Evolutionary conservation across 2,329 filamentous ascomycete genomes (phyloP), one percentile per base, ranked within the genome.

Genomic region (Dissoconium aciculare): DNA sequence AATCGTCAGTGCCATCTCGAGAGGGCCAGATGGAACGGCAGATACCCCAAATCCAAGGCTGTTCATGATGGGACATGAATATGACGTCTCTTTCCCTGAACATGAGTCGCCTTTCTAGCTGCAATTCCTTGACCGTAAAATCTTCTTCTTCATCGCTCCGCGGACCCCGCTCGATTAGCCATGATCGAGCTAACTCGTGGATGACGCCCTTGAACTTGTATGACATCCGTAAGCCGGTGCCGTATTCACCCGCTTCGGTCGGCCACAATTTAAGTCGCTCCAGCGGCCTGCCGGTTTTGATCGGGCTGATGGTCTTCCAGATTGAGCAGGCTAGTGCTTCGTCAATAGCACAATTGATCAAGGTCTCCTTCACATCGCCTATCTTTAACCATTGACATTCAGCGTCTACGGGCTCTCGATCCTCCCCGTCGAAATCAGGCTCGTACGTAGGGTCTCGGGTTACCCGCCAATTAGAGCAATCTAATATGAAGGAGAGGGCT

Each of bases 261-360:
- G 23, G 23, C 23, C 23, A 25, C 4, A 25, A 13, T 13, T 25
- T 25, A 13, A 25, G 23, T 25, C 23, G 23, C 23, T 25, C 23
- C 8, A 25, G 23, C 23, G n/a, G 4, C 23, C 23, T 4, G 23
- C 23, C 23, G 4, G 4, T 25, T 8, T 25, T 25, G 23, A 5
- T 8, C 23, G n/a, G 23, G 23, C 8, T 25, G 23, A 25, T 8
- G 4, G 13, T 25, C n/a, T 25, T 8, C 23, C 23, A 25, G 23
- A 25, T 25, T 25, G 23, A 25, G 23, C 23, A 13, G 4, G 23
- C 23, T 8, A 25, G 23, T 25, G 13, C 23, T 13, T 25, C 23
- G 8, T 25, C 23, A n/a, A 25, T 13, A 11, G 23, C 23, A 8
- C 23, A 25, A 13, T 25, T 25, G 23, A 25, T 25, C 4, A 25